phyloP scores from a whole-genome alignment of 768 basidiomycete genomes.

The Serendipita vermifera region DNA sequence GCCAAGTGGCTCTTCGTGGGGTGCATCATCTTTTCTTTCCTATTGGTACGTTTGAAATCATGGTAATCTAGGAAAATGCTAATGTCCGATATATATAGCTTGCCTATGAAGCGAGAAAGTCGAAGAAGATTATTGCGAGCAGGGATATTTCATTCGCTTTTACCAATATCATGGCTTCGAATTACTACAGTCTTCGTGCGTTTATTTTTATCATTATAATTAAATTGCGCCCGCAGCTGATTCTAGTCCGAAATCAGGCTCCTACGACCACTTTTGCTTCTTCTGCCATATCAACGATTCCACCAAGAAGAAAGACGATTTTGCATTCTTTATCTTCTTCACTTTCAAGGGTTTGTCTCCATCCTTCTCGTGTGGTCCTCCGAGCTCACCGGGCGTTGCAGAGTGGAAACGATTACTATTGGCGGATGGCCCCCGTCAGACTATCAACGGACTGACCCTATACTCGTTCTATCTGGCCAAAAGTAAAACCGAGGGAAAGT shows the following conservation, averaged over 20 bases:
- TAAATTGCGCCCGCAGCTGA: conserved; percentile 7
- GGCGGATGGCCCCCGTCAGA: conserved; percentile 93
- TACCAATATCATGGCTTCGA: conserved; percentile 93
- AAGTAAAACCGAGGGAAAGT: conserved; percentile 32
- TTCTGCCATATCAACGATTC: conserved; percentile 94
- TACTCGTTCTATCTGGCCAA: conserved; percentile 74
- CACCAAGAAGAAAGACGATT: conserved; percentile 90
- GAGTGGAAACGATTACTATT: conserved; percentile 81
- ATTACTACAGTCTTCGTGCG: conserved; percentile 91
- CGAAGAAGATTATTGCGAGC: conserved; percentile 87
- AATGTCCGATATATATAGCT: conserved; percentile 33
- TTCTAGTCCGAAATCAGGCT: conserved; percentile 37
- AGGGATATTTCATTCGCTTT: conserved; percentile 97
- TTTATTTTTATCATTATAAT: conserved; percentile 14
- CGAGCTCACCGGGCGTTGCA: conserved; percentile 20
- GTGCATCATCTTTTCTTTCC: conserved; percentile 96
- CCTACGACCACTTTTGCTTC: conserved; percentile 96
- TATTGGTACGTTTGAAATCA: conserved; percentile 51
- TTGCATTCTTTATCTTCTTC: conserved; percentile 99
- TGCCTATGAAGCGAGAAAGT: conserved; percentile 82
- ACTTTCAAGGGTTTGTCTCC: conserved; percentile 80
- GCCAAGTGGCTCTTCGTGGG: conserved; percentile 97
- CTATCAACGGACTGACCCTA: conserved; percentile 93
- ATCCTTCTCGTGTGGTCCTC: neutral
- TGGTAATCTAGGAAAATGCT: neutral